These are phyloP conservation scores for Dothideomycetes sp. DNA, from an alignment of 2,329 filamentous ascomycete genomes.

Conservation along the genomic window DNA sequence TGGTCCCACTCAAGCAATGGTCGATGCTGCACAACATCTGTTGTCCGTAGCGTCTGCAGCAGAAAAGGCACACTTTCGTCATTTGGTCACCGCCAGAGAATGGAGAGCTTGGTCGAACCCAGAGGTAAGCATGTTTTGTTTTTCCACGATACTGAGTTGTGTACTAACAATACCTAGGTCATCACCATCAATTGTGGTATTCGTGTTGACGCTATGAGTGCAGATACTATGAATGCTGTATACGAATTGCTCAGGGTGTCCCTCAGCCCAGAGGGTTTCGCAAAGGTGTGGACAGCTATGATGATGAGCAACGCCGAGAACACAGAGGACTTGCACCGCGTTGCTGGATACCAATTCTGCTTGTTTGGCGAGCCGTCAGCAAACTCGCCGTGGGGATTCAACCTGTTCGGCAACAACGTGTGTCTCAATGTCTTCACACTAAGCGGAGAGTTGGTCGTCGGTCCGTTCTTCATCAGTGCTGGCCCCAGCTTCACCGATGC, in stretches of 20 bases:
- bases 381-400: constrained; percentile 57
- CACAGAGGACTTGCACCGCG: constrained; percentile 29
- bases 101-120: constrained; percentile 65
- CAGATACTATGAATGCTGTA: constrained; percentile 38
- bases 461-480: constrained; percentile 63
- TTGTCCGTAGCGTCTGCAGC: constrained; percentile 33
- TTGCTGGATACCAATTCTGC: constrained; percentile 56
- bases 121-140: constrained; percentile 31
- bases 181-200: constrained; percentile 55
- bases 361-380: constrained; percentile 55
- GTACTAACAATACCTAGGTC: constrained; percentile 32
- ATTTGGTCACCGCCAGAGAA: constrained; percentile 59
- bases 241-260: constrained; percentile 48
- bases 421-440: constrained; percentile 62
- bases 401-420: constrained; percentile 69
- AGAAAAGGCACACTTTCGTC: constrained; percentile 41
- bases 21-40: constrained; percentile 34
- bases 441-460: constrained; percentile 54
- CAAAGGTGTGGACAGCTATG: constrained; percentile 60
- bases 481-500: constrained; percentile 39
- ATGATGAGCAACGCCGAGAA: constrained; percentile 56
- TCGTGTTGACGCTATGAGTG: constrained; percentile 54
- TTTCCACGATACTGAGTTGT: neutral
- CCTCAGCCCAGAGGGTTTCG: constrained; percentile 59
- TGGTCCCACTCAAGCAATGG: constrained; percentile 47